phyloP scores from a whole-genome alignment of 1,139 yeast species.

The Citeromyces hawaiiensis region DNA sequence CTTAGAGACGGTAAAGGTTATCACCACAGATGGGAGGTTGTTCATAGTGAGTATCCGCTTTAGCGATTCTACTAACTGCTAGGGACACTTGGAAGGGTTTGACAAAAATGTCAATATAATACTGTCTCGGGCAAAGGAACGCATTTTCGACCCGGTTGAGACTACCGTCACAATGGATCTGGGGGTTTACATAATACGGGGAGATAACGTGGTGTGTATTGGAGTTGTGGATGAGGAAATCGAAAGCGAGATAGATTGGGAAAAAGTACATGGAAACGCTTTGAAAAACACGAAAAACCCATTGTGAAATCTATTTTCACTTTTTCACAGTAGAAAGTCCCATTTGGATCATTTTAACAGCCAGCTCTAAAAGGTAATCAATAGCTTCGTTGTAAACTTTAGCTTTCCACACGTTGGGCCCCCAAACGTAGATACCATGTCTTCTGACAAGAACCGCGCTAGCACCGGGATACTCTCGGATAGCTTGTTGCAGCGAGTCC shows the following conservation, averaged over 20 bases:
- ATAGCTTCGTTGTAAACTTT: conserved; percentile 87
- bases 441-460: conserved; percentile 84
- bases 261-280: conserved; percentile 20
- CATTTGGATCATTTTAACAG: conserved; percentile 60
- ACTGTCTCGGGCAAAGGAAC: conserved; percentile 46
- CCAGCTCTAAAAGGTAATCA: conserved; percentile 77
- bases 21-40: conserved; percentile 76
- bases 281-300: conserved; percentile 22
- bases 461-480: conserved; percentile 56
- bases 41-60: conserved; percentile 18
- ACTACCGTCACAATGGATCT: conserved; percentile 39
- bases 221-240: conserved; percentile 52
- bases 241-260: conserved; percentile 45
- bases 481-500: conserved; percentile 51
- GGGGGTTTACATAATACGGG: conserved; percentile 64
- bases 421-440: conserved; percentile 96
- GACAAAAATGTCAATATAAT: conserved; percentile 73
- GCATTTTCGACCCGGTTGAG: conserved; percentile 28
- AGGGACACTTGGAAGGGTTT: conserved; percentile 68
- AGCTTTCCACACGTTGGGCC: conserved; percentile 85
- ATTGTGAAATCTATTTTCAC: conserved; percentile 5
- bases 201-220: conserved; percentile 68
- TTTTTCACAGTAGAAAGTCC: conserved; percentile 33
- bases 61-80: conserved; percentile 8
- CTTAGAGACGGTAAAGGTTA: conserved; percentile 46